Conservation (phyloP, 1,284 basidiomycete genomes). For the Dichomitus squalens region DNA sequence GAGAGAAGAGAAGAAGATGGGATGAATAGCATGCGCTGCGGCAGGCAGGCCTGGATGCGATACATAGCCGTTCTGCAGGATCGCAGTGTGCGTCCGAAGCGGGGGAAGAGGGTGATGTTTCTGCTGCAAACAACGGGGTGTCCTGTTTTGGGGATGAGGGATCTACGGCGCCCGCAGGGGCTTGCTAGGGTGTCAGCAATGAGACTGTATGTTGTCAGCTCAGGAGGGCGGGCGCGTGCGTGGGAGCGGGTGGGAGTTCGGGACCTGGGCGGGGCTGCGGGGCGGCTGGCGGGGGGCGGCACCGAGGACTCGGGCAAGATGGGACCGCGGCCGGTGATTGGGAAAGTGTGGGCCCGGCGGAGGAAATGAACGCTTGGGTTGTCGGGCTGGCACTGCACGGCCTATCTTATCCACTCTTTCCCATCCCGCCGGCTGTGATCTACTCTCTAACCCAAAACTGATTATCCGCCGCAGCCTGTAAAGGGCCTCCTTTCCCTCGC, state of each 20-base stretch:
- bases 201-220: too few relatives aligned
- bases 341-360: conserved; percentile 10
- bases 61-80: too few relatives aligned
- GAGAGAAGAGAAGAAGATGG: too few relatives aligned
- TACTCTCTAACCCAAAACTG: conserved; percentile 10
- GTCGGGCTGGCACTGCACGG: neutral
- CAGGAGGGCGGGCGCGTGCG: too few relatives aligned
- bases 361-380: neutral
- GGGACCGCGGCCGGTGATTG: conserved; percentile 7
- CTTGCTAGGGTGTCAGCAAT: too few relatives aligned
- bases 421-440: conserved; percentile 21
- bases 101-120: too few relatives aligned
- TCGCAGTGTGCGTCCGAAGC: neutral
- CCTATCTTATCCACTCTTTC: conserved; percentile 9
- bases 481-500: conserved; percentile 7
- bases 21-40: neutral
- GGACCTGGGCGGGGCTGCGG: neutral
- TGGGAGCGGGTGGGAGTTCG: too few relatives aligned
- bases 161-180: too few relatives aligned
- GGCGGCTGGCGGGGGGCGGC: neutral
- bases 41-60: neutral
- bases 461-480: conserved; percentile 24
- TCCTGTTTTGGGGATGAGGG: too few relatives aligned
- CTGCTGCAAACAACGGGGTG: too few relatives aligned
- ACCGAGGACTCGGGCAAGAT: too few relatives aligned